Conservation (phyloP, 2,329 filamentous ascomycete genomes). For the Aureobasidium zeae region DNA sequence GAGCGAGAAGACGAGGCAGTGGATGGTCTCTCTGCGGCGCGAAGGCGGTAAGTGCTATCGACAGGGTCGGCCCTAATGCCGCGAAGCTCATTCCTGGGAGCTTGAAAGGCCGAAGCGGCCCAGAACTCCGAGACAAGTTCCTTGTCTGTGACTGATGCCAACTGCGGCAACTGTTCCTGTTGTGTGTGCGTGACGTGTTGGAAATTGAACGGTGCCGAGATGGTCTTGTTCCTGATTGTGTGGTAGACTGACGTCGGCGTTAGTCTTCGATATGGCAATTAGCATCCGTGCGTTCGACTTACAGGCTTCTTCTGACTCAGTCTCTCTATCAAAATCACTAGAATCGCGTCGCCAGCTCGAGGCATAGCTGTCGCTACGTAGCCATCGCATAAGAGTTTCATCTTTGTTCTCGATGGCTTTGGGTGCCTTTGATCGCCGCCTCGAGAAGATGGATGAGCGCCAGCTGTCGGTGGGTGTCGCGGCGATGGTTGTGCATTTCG, state of each 20-base stretch:
- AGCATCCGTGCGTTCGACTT: slow-evolving; percentile 8
- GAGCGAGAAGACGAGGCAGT: slow-evolving; percentile 4
- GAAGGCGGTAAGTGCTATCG: slow-evolving; percentile 8
- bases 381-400: slow-evolving; percentile 17
- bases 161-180: slow-evolving; percentile 43
- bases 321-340: neutral
- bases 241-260: slow-evolving; percentile 14
- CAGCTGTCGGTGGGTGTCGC: slow-evolving; percentile 4
- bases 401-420: slow-evolving; percentile 3
- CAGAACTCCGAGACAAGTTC: slow-evolving; percentile 47
- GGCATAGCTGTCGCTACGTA: slow-evolving; percentile 11
- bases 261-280: slow-evolving; percentile 4
- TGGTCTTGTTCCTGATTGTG: slow-evolving; percentile 37
- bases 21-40: neutral
- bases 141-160: slow-evolving; percentile 43
- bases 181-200: slow-evolving; percentile 54
- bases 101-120: slow-evolving; percentile 44
- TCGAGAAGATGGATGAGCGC: slow-evolving; percentile 15
- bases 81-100: slow-evolving; percentile 40
- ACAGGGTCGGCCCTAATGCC: slow-evolving; percentile 46
- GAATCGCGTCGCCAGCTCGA: slow-evolving; percentile 3
- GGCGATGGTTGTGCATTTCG: neutral
- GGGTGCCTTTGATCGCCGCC: slow-evolving; percentile 9
- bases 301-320: slow-evolving; percentile 12
- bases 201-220: slow-evolving; percentile 56